Base-by-base conservation (phyloP, 208 protist genomes). In the Trypanosoma avium region DNA sequence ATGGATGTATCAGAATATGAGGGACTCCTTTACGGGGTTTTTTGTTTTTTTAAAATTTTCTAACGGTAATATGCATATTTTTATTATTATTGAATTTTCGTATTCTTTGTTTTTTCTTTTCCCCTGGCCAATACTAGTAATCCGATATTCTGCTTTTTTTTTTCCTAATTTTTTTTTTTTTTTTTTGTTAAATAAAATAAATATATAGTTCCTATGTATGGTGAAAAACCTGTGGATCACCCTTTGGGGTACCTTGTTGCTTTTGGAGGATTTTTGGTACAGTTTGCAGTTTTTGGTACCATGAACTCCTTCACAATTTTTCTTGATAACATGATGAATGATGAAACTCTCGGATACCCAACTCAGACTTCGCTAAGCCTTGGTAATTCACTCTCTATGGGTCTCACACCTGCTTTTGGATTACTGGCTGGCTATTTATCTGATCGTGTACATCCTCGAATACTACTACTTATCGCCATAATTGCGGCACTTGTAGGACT, bases 11-110 rank as follows among this genome's bases (percentile, higher is more conserved):
- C n/a, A n/a, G n/a, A n/a, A n/a, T n/a, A n/a, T n/a, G n/a, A n/a
- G n/a, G n/a, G n/a, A n/a, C n/a, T n/a, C n/a, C n/a, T n/a, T n/a
- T n/a, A n/a, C n/a, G n/a, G n/a, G n/a, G n/a, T n/a, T n/a, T n/a
- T n/a, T n/a, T n/a, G n/a, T n/a, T n/a, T n/a, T n/a, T n/a, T n/a
- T n/a, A n/a, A n/a, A n/a, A n/a, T 36, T 46, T 48, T 7, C 50
- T 66, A 29, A 12, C n/a, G 3, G 19, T 40, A 32, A 17, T 49
- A 48, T 50, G 15, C 32, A 1, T 59, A 10, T 29, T 55, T 32
- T 33, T 22, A 54, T 56, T 66, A 58, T 30, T 69, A n/a, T 50
- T 73, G 36, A 8, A 27, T 70, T 29, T 47, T 61, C 3, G 15
- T 46, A 30, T 62, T 24, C 33, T 36, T 56, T 33, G 43, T 70